Base-by-base conservation (phyloP, 1,284 basidiomycete genomes). In the Irpex sp. region DNA sequence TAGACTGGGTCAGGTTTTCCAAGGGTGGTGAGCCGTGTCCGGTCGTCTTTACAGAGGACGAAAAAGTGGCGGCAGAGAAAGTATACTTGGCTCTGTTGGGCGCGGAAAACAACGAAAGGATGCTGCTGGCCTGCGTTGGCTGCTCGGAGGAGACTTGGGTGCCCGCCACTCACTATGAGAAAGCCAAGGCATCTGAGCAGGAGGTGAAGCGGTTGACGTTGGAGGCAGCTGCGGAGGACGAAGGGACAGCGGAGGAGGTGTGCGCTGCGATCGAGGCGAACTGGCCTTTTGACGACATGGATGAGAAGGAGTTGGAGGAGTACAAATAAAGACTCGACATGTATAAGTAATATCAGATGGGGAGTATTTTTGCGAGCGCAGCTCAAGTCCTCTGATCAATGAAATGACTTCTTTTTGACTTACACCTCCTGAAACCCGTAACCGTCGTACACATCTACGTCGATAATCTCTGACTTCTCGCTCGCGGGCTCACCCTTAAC, bases 21-120 rank as follows among this genome's bases (percentile, higher is more conserved):
- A 70, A 67, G 60, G 72, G 56, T 67, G 73, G 68, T 39, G 59
- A 59, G 64, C 72, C 75, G 66, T 79, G 77, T 74, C 78, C 78
- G 19, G 58, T 80, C 66, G 68, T 59, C 66, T 80, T 79, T 67
- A 73, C 73, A 36, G 35, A 69, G n/a, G 71, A 78, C 58, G 75
- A 78, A 64, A 23, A 76, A 67, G 66, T 64, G 64, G 60, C 73
- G 73, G 76, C 42, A 47, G 16, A 9, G 47, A 23, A 45, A 28
- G 45, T 58, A 47, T 16, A 58, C 19, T 8, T 9, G 9, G 42
- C 28, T 12, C 39, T 49, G 16, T 42, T 49, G 57, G 51, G 28
- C 4, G 6, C 47, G 19, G 57, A 58, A 35, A 28, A n/a, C 8
- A 19, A 23, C 18, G 18, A 18, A 10, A 23, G 18, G 48, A 51